A percentile compares a stretch with the other conserved stretches of the same genome.
phyloP scores from a whole-genome alignment of 768 basidiomycete species.

The Trametes cinnabarina region DNA sequence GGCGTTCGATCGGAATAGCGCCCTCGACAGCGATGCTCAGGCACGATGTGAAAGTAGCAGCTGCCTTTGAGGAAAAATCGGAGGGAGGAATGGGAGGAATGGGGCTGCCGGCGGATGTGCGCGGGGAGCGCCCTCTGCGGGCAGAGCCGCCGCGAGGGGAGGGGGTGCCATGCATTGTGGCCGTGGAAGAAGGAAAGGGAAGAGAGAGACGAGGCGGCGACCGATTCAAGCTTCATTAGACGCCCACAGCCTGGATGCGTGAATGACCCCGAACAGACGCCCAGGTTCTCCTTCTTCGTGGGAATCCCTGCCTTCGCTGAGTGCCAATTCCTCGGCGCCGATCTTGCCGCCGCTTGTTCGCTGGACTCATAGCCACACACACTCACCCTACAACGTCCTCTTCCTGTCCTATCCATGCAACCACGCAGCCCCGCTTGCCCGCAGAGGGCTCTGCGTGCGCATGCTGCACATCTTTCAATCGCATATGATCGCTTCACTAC shows the following conservation, averaged over 20 bases:
- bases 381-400: background rate
- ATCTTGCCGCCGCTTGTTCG: slow-evolving; percentile 22
- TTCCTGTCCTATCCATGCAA: background rate
- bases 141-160: slow-evolving; percentile 59
- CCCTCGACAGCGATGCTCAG: slow-evolving; percentile 79
- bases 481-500: too few species aligned
- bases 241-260: background rate
- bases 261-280: slow-evolving; percentile 12
- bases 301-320: slow-evolving; percentile 20
- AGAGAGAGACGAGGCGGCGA: background rate
- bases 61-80: slow-evolving; percentile 49
- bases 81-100: slow-evolving; percentile 30
- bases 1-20: slow-evolving; percentile 55
- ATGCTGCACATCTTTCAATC: too few species aligned
- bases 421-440: background rate
- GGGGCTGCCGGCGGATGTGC: slow-evolving; percentile 46
- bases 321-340: slow-evolving; percentile 16
- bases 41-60: slow-evolving; percentile 57
- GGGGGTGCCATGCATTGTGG: slow-evolving; percentile 33
- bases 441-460: background rate
- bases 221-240: too few species aligned
- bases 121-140: slow-evolving; percentile 57
- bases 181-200: slow-evolving; percentile 21
- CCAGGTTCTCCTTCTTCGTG: slow-evolving; percentile 21
- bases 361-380: slow-evolving; percentile 20